Conservation (phyloP, 352 stramenopile genomes). For the Globisporangium cylindrosporum region DNA sequence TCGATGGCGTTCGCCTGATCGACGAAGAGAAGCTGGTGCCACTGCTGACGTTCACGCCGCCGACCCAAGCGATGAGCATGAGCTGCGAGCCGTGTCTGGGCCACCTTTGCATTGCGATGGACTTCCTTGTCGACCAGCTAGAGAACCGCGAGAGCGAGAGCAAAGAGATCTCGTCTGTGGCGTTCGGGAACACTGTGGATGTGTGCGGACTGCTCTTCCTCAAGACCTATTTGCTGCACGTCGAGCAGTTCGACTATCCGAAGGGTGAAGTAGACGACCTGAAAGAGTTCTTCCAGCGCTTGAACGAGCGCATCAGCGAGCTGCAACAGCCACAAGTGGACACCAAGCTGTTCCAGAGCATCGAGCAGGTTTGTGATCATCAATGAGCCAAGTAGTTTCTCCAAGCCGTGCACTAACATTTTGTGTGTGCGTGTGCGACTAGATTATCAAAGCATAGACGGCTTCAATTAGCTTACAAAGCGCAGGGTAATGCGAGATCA, state of each 20-base stretch:
- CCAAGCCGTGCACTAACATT: not conserved
- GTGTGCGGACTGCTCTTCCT: conserved; percentile 56
- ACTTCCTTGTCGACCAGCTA: conserved; percentile 57
- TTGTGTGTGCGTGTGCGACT: not conserved
- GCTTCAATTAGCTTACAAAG: not conserved
- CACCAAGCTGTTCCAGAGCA: conserved; percentile 9
- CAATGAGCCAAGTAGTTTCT: not conserved
- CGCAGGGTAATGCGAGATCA: not conserved
- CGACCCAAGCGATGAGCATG: conserved; percentile 49
- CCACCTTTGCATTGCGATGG: conserved; percentile 61
- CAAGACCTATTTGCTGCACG: conserved; percentile 60
- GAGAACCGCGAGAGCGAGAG: conserved; percentile 11
- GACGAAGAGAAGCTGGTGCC: conserved; percentile 64
- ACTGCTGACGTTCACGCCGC: conserved; percentile 38
- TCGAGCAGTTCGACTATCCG: conserved; percentile 39
- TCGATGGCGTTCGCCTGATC: conserved; percentile 43
- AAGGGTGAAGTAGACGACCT: conserved; percentile 43
- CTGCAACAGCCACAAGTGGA: conserved; percentile 9
- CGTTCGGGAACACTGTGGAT: conserved; percentile 40
- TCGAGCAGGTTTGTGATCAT: conserved; percentile 13
- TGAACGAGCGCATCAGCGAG: conserved; percentile 21
- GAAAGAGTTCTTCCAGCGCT: conserved; percentile 32
- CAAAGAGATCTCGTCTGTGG: not conserved
- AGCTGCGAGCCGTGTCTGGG: conserved; percentile 45
- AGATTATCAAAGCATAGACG: not conserved